phyloP scores from a whole-genome alignment of 2,329 filamentous ascomycete genomes.

The Peltaster fructicola region DNA sequence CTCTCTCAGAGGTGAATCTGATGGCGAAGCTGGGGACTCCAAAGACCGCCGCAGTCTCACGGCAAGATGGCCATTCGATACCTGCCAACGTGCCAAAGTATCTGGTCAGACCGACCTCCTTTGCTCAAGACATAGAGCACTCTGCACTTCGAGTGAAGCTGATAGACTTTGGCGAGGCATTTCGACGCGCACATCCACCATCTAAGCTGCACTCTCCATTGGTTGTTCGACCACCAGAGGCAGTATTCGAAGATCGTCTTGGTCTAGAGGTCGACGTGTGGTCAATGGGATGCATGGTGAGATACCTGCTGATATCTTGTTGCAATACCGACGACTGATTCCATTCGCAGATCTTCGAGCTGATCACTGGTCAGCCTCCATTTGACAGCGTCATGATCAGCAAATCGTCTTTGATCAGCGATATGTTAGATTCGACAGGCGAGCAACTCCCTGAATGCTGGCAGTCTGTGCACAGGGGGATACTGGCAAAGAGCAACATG shows the following conservation, averaged over 20 bases:
- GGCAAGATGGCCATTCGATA: slow-evolving; percentile 9
- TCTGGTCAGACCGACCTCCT: slow-evolving; percentile 6
- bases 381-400: neutral
- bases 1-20: slow-evolving; percentile 9
- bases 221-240: slow-evolving; percentile 19
- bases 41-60: slow-evolving; percentile 7
- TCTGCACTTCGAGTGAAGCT: slow-evolving; percentile 12
- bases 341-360: slow-evolving; percentile 1
- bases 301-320: slow-evolving; percentile 1
- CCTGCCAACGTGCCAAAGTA: slow-evolving; percentile 6
- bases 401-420: neutral
- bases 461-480: neutral
- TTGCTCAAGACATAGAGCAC: slow-evolving; percentile 6
- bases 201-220: slow-evolving; percentile 19
- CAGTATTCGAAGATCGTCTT: slow-evolving; percentile 20
- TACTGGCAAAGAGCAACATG: neutral
- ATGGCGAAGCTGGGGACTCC: slow-evolving; percentile 9
- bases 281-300: slow-evolving; percentile 22
- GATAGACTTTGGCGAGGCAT: slow-evolving; percentile 23
- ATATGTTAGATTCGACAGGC: neutral
- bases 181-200: slow-evolving; percentile 11
- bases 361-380: slow-evolving; percentile 1
- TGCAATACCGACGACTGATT: slow-evolving; percentile 1
- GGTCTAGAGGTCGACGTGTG: slow-evolving; percentile 23
- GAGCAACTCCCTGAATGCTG: slow-evolving; percentile 1